phyloP scores from a whole-genome alignment of 306 rosid genomes.

The Prunus mongolica region DNA sequence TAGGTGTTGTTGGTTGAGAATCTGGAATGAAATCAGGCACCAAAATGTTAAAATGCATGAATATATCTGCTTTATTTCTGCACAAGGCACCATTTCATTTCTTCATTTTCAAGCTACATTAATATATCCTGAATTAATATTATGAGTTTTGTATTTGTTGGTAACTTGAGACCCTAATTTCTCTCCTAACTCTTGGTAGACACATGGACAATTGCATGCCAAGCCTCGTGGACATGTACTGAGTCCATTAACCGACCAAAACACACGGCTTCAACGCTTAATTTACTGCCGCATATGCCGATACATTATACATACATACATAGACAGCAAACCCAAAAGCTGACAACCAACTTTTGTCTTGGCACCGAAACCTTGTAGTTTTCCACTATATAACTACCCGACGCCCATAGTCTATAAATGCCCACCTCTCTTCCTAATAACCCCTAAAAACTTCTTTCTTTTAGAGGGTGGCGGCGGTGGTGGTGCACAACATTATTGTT shows the following conservation, averaged over 20 bases:
- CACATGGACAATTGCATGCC: neutral
- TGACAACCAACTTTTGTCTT: neutral
- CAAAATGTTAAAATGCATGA: no score
- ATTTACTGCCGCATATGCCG: constrained; percentile 15
- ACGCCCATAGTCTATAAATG: neutral
- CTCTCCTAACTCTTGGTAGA: constrained; percentile 6
- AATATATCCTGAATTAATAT: no score
- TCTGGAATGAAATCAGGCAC: neutral
- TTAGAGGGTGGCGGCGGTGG: neutral
- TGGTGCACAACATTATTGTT: neutral
- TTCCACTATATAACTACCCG: neutral
- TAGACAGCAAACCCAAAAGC: neutral
- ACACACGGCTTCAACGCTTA: constrained; percentile 17
- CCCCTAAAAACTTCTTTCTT: neutral
- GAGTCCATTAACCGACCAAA: neutral
- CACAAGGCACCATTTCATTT: neutral
- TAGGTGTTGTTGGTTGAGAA: constrained; percentile 5
- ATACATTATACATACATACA: neutral
- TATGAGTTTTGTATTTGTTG: constrained; percentile 1
- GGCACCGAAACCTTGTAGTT: neutral
- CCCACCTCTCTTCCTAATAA: neutral
- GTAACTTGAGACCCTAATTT: constrained; percentile 11
- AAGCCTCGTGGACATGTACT: neutral
- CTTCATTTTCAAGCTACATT: neutral
- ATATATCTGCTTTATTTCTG: no score